phyloP scores from a whole-genome alignment of 2,329 filamentous ascomycete species.

The Bertia moriformis region DNA sequence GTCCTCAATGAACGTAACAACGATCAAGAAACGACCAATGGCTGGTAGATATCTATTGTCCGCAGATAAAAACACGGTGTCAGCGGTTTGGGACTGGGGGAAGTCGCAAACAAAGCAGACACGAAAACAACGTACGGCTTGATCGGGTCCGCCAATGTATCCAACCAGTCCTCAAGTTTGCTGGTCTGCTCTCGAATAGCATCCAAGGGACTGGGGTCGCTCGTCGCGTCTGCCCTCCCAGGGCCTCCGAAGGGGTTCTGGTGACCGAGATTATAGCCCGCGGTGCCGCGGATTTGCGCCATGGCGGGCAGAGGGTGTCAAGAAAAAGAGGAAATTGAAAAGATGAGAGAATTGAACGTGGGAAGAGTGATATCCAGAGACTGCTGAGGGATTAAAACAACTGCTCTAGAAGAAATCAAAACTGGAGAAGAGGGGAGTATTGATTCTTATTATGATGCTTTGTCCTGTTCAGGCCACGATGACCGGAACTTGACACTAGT shows the following conservation, averaged over 20 bases:
- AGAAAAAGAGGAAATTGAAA: not conserved
- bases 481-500: not conserved
- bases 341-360: too few species aligned
- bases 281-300: constrained; percentile 44
- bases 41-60: constrained; percentile 68
- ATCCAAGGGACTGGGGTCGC: constrained; percentile 67
- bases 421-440: not conserved
- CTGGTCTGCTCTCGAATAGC: constrained; percentile 85
- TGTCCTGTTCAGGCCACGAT: constrained; percentile 1
- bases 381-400: too few species aligned
- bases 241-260: constrained; percentile 57
- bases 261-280: constrained; percentile 71
- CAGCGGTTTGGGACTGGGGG: constrained; percentile 4
- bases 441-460: not conserved
- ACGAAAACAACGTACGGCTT: constrained; percentile 64
- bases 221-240: constrained; percentile 40
- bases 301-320: constrained; percentile 10
- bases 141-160: constrained; percentile 73
- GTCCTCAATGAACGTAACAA: constrained; percentile 96
- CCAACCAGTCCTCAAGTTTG: constrained; percentile 92
- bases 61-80: constrained; percentile 10
- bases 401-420: not conserved
- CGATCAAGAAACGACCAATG: constrained; percentile 92
- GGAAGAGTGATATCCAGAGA: too few species aligned
- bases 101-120: constrained; percentile 36